Base-by-base conservation (phyloP, 805 yeast genomes). In the Saturnispora besseyi region DNA sequence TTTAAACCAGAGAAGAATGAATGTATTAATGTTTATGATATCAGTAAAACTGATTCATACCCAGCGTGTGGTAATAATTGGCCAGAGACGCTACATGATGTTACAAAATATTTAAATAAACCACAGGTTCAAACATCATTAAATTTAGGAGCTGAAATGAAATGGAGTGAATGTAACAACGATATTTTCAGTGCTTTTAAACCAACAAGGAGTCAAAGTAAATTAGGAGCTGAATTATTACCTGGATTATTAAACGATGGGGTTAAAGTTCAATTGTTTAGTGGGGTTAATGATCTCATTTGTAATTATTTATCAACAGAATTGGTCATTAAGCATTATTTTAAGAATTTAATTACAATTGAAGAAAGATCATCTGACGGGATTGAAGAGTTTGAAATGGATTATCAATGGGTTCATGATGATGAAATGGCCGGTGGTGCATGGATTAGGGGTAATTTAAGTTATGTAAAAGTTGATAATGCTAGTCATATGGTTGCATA, bases 401-500 rank as follows among this genome's bases (percentile, higher is more conserved):
- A 54, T 36, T 47, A 37, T 11, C 65, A 66, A 49, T 79, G 84
- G 84, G 54, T 61, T 18, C 75, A 74, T 59, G 67, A 74, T 52
- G 63, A 67, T 12, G 52, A 57, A 7, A 51, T 51, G 9, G 75
- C 69, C 9, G 75, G 79, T 53, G 57, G 64, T 34, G 57, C 77
- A 36, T 64, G 64, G 51, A 46, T 65, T 18, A 90, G 81, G 44
- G 73, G 87, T 54, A 87, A 87, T 60, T 70, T 91, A 59, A 84
- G 96, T 0, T 84, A 84, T 62, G 79, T 86, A 31, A 78, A 79
- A 51, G 78, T 91, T 2, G 77, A 67, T 62, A 78, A 87, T 57
- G 79, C 96, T 0, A 84, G 96, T 3, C 98, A 93, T 62, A 91
- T 93, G 98, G 93, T 89, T 26, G 96, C 98, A 1, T 82, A 77